Evolutionary conservation across 331 rosid species (phyloP), one percentile per base, ranked within the genome.

Genomic region (Stylosanthes scabra): DNA sequence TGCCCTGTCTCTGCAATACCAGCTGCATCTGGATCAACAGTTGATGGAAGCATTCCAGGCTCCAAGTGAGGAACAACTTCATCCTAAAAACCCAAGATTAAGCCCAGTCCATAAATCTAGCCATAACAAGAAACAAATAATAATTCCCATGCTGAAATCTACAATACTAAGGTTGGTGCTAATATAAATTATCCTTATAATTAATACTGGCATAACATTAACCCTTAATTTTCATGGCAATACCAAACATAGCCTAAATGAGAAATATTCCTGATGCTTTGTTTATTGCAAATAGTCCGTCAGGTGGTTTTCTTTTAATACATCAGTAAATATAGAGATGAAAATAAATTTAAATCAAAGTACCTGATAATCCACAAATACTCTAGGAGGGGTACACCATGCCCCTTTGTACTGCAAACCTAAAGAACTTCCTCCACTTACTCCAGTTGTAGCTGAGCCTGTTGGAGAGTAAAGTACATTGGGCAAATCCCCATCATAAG

Each of bases 1-100:
- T 71, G 91, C 58, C 85, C 95, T 79, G 93, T 81, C 71, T 91
- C 96, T 46, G 89, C 83, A 28, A 71, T 76, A 71, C 92, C 98
- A 60, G 92, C 78, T 40, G 97, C 97, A 77, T 94, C 98, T 34
- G 98, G 98, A 83, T 94, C 98, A 54, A 94, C 83, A 39, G 98
- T 94, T 41, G 98, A 94, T 10, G 97, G 98, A 42, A 89, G 78
- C 98, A 89, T 94, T 83, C 98, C 96, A 15, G 98, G 98, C 83
- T 94, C 98, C 89, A 94, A 85, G 83, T 94, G 98, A 71, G 98
- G 98, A 67, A 94, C 80, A 66, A 91, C 98, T 90, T 94, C 97
- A 59, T 94, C 97, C 98, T 94, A 80, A 65, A 65, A 55, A 71
- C 49, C 65, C 73, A 82, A 29, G 70, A 78, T 65, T 68, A 47